Base-by-base conservation (phyloP, 2,329 filamentous ascomycete genomes). In the Claviceps cyperi region DNA sequence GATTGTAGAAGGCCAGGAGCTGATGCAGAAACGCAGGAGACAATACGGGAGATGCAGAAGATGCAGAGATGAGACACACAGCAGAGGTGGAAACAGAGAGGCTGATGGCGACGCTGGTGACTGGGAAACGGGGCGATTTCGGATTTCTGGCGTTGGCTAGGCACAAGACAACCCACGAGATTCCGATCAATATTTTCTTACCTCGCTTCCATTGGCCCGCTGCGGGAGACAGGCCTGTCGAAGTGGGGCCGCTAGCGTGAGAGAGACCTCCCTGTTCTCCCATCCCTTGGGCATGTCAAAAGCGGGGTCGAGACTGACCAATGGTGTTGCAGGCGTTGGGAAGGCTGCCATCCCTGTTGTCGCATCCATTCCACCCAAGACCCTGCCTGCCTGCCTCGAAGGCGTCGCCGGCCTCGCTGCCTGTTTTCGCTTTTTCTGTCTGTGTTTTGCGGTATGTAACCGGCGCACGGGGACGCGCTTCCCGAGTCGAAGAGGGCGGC, bases 131-230 rank as follows among this genome's bases (percentile, higher is more conserved):
- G 21, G 41, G 41, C 41, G 41, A 32, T 43, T 43, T 2, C 41
- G n/a, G 41, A 43, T 43, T 43, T 43, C 41, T 56, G 52, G 55
- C 57, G 55, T 56, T 56, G 58, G 57, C 56, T 50, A 56, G 56
- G 54, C 55, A 54, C 52, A 56, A 54, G 53, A 52, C 51, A 57
- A 55, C 55, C 55, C 62, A 64, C 62, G 56, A 64, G 47, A 62
- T 65, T 62, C 63, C 65, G 55, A 50, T 28, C 32, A 60, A 64
- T 58, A 62, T 66, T 67, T 66, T 64, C 64, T 64, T 60, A 59
- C 57, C 56, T 60, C 61, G 60, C 57, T 59, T 55, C 54, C 15
- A 67, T 67, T 67, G 65, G 65, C 50, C 56, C 55, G 56, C 46
- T 55, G 51, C 54, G 61, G 57, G 55, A 52, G 60, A 58, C 64